Conservation (phyloP, 768 basidiomycete genomes). For the Sutorius australiensis region DNA sequence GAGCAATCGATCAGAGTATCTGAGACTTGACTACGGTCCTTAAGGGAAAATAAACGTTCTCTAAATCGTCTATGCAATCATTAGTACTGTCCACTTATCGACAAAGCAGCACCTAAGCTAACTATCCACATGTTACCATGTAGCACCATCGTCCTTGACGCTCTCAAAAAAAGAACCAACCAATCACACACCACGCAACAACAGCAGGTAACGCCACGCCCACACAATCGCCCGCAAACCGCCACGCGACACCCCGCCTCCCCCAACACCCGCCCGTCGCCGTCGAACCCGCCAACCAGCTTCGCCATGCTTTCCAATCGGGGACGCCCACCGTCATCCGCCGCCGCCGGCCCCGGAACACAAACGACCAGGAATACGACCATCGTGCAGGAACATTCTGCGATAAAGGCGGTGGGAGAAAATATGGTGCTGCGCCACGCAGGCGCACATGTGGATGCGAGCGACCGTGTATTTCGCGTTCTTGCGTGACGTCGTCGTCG, state of each 20-base stretch:
- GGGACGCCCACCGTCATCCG: conserved; percentile 50
- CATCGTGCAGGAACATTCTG: conserved; percentile 21
- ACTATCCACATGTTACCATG: neutral
- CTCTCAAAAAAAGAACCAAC: conserved; percentile 29
- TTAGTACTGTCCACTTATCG: conserved; percentile 1
- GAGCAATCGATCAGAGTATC: too few relatives aligned
- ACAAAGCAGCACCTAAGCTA: neutral
- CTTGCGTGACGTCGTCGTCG: conserved; percentile 5
- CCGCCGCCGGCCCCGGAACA: conserved; percentile 50
- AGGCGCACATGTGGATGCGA: neutral
- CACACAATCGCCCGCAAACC: conserved; percentile 38
- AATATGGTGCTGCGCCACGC: conserved; percentile 23
- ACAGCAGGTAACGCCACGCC: conserved; percentile 28
- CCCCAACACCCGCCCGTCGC: conserved; percentile 8
- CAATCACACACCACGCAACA: conserved; percentile 22
- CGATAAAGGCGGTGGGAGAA: conserved; percentile 37
- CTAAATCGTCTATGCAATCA: neutral
- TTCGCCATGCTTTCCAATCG: conserved; percentile 21
- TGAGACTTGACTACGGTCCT: too few relatives aligned
- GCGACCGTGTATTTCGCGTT: neutral
- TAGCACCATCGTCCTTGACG: neutral
- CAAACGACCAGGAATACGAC: conserved; percentile 50
- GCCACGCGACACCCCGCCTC: conserved; percentile 33
- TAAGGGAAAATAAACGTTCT: too few relatives aligned
- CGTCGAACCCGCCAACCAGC: conserved; percentile 1